Conservation (phyloP, 78 protist species). For the Pigoraptor vietnamica region DNA sequence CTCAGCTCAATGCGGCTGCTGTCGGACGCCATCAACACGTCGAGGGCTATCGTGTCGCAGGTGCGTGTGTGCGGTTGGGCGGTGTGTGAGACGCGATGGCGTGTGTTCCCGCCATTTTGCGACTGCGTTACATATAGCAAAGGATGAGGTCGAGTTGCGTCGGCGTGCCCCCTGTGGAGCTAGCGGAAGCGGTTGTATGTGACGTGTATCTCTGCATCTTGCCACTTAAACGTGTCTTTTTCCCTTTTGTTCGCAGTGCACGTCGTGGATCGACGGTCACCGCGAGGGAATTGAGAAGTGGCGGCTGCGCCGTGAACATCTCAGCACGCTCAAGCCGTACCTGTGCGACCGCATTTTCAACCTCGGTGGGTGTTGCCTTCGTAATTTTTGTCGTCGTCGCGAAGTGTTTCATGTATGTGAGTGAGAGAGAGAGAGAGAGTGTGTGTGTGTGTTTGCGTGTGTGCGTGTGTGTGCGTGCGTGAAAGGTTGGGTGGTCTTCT, state of each 20-base stretch:
- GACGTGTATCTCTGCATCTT: too few relatives aligned
- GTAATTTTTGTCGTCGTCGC: too few relatives aligned
- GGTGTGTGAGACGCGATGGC: background rate
- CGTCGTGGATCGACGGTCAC: background rate
- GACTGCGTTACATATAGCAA: too few relatives aligned
- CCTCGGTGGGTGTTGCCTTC: background rate
- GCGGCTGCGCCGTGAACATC: background rate
- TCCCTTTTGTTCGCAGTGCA: background rate
- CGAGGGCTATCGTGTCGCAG: background rate
- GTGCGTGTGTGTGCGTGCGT: too few relatives aligned
- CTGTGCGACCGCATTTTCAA: background rate
- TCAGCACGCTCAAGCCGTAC: background rate
- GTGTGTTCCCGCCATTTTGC: background rate
- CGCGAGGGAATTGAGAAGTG: background rate
- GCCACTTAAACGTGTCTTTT: too few relatives aligned
- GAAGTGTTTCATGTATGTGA: too few relatives aligned
- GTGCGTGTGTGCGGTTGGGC: background rate
- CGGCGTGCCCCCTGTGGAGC: too few relatives aligned
- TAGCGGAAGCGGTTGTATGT: too few relatives aligned
- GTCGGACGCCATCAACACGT: background rate
- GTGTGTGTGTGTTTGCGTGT: background rate
- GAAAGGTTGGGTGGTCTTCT: too few relatives aligned
- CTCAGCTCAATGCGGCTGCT: background rate
- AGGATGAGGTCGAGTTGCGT: too few relatives aligned
- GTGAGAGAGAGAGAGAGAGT: too few relatives aligned